Conservation (phyloP, 305 asterid species). For the Stenogyne calaminthoides region DNA sequence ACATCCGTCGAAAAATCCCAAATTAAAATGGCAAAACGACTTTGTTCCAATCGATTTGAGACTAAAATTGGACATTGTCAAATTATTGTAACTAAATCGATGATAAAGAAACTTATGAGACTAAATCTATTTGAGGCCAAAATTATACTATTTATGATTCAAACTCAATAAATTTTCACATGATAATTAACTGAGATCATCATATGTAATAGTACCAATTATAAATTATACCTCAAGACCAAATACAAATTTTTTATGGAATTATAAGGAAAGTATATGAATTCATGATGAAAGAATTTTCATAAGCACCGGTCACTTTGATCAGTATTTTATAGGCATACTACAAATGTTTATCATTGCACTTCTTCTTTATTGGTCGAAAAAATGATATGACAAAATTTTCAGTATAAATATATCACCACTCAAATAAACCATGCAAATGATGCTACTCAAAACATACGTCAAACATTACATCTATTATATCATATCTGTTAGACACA, state of each 20-base stretch:
- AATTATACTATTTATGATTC: no score
- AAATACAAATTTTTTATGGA: conserved; percentile 26
- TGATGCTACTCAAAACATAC: neutral
- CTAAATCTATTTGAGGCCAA: no score
- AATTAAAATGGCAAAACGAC: no score
- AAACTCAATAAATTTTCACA: conserved; percentile 9
- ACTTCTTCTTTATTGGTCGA: neutral
- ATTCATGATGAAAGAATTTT: no score
- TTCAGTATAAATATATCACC: neutral
- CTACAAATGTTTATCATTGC: neutral
- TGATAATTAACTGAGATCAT: neutral
- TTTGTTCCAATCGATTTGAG: no score
- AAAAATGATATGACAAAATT: neutral
- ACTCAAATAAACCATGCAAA: neutral
- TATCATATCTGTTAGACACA: neutral
- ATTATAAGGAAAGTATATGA: no score
- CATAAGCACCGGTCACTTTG: neutral
- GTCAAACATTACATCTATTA: neutral
- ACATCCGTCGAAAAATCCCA: no score
- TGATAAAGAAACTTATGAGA: no score
- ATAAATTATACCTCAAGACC: neutral
- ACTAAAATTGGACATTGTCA: no score
- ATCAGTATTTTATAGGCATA: no score
- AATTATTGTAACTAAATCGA: no score
- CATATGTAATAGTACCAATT: neutral